Evolutionary conservation across 2,329 filamentous ascomycete species (phyloP).

Genomic region (Dryadomyces quercus-mongolicae): DNA sequence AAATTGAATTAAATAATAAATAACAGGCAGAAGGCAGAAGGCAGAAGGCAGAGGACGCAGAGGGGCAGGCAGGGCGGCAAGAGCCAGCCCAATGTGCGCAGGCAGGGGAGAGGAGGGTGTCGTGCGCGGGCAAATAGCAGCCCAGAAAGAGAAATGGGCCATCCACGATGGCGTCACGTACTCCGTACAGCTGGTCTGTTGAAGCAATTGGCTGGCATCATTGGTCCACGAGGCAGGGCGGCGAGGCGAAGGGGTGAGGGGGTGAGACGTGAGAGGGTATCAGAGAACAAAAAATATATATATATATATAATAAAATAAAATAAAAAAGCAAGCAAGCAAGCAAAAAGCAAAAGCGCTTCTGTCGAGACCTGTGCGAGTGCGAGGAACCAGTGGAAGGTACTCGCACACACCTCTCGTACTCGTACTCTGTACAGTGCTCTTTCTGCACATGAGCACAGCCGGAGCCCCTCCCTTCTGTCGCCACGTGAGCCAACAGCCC

Average conservation of each 20-base stretch:
- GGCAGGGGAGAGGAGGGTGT: not conserved
- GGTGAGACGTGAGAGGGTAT: not conserved
- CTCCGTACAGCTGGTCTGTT: not conserved
- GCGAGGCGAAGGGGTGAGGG: not conserved
- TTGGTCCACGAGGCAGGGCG: not conserved
- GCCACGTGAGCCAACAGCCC: slow-evolving; percentile 1
- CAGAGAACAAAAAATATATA: too few species aligned
- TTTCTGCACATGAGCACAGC: not conserved
- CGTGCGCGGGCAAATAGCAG: not conserved
- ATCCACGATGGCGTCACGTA: not conserved
- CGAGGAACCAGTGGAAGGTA: too few species aligned
- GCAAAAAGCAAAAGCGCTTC: too few species aligned
- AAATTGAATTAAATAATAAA: too few species aligned
- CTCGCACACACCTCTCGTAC: too few species aligned
- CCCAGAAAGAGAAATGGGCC: not conserved
- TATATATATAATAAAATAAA: too few species aligned
- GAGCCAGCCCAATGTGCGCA: not conserved
- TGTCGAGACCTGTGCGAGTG: too few species aligned
- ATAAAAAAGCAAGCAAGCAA: not conserved
- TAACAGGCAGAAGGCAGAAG: not conserved
- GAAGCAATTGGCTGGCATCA: slow-evolving; percentile 4
- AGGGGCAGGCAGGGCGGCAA: not conserved
- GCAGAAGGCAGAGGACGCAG: not conserved
- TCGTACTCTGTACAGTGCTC: not conserved
- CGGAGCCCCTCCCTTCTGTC: not conserved